Conservation (phyloP, 306 rosid genomes). For the Vigna angularis region DNA sequence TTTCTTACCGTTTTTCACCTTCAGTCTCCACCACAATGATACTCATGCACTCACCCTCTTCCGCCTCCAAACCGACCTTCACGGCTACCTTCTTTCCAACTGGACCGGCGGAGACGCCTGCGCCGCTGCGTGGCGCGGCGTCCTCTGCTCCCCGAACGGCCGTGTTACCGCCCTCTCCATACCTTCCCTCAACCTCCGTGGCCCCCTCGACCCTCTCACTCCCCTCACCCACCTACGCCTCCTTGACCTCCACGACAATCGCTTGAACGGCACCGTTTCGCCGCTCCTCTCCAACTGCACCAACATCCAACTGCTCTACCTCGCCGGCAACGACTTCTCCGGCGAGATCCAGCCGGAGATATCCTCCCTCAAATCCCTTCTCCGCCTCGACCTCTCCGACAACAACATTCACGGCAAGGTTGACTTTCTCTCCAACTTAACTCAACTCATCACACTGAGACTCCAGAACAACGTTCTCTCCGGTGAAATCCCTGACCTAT, state of each 20-base stretch:
- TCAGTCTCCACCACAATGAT: constrained; percentile 61
- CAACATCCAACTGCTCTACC: constrained; percentile 79
- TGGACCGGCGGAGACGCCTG: constrained; percentile 88
- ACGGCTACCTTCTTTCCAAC: constrained; percentile 74
- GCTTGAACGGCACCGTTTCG: constrained; percentile 69
- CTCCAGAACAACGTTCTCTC: constrained; percentile 80
- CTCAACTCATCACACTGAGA: constrained; percentile 72
- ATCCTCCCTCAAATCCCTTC: constrained; percentile 54
- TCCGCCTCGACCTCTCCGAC: constrained; percentile 88
- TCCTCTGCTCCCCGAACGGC: constrained; percentile 61
- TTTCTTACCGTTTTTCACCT: constrained; percentile 33
- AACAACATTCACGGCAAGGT: constrained; percentile 77
- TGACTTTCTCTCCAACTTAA: constrained; percentile 49
- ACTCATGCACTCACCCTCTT: constrained; percentile 70
- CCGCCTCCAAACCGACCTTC: constrained; percentile 70
- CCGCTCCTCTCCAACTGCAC: constrained; percentile 72
- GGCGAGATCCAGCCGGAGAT: constrained; percentile 71
- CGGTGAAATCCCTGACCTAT: constrained; percentile 75
- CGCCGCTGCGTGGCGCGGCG: constrained; percentile 75
- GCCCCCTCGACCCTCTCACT: constrained; percentile 67
- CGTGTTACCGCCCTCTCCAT: constrained; percentile 68
- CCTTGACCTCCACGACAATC: constrained; percentile 85
- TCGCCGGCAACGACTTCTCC: constrained; percentile 84
- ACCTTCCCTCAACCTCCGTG: constrained; percentile 84
- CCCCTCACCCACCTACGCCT: constrained; percentile 79